Conservation (phyloP, 768 basidiomycete genomes). For the Termitomyces heimii region DNA sequence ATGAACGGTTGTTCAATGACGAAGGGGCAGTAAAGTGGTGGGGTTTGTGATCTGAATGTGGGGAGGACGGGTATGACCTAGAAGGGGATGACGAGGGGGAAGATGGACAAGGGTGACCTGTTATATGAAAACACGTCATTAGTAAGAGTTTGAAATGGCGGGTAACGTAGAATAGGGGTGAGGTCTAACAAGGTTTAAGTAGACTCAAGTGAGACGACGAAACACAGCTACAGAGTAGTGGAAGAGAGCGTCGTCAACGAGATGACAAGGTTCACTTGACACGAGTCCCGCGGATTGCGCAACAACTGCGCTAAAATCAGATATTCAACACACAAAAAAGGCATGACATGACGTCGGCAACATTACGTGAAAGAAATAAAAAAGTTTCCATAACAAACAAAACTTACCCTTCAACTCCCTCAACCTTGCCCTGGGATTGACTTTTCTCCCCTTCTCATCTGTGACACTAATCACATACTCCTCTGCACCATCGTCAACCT, state of each 20-base stretch:
- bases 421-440: neutral
- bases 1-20: neutral
- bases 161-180: neutral
- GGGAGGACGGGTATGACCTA: neutral
- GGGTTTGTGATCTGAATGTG: neutral
- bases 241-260: neutral
- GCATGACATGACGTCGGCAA: no score
- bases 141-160: neutral
- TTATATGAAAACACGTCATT: neutral
- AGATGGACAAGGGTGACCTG: neutral
- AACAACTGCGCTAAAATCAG: neutral
- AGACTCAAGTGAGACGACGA: neutral
- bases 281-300: no score
- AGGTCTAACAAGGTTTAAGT: neutral
- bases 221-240: neutral
- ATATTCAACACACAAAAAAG: neutral
- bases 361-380: neutral
- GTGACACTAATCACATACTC: neutral
- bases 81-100: neutral
- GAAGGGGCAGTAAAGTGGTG: neutral
- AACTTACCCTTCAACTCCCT: constrained; percentile 3
- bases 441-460: neutral
- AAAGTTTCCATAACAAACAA: neutral
- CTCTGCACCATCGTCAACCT: neutral
- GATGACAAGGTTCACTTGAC: neutral